Evolutionary conservation across 495 filamentous ascomycete genomes (phyloP).

Genomic region (Parachaetomium inaequale): DNA sequence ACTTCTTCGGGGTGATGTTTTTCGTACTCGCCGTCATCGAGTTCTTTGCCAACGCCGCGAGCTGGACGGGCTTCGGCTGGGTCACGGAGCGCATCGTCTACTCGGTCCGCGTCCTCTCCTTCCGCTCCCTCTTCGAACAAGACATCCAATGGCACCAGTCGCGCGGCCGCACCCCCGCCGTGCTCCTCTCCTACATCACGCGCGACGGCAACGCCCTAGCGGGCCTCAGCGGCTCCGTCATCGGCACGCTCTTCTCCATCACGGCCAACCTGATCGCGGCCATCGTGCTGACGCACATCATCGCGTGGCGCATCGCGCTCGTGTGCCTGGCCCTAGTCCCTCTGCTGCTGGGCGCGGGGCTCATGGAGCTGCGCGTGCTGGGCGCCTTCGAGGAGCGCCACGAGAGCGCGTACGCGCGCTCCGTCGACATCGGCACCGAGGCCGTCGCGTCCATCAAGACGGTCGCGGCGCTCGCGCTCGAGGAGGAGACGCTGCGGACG

Average conservation of each 20-base stretch:
- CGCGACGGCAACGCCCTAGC: constrained; percentile 74
- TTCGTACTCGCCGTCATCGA: constrained; percentile 77
- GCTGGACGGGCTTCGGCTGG: constrained; percentile 69
- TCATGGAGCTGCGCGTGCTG: constrained; percentile 67
- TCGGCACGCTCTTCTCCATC: constrained; percentile 75
- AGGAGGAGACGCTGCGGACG: constrained; percentile 61
- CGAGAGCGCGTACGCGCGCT: constrained; percentile 66
- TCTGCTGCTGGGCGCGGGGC: constrained; percentile 71
- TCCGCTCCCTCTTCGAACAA: constrained; percentile 82
- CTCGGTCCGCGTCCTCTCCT: constrained; percentile 70
- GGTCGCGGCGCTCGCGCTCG: constrained; percentile 63
- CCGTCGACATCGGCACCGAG: constrained; percentile 78
- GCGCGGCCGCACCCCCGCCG: constrained; percentile 73
- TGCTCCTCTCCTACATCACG: constrained; percentile 73
- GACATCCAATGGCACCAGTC: constrained; percentile 83
- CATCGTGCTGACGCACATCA: constrained; percentile 59
- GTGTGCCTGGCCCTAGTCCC: constrained; percentile 77
- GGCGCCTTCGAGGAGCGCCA: constrained; percentile 64
- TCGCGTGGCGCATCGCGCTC: constrained; percentile 84
- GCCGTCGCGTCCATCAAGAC: constrained; percentile 82
- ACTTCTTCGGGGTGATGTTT: constrained; percentile 90
- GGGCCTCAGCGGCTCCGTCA: constrained; percentile 70
- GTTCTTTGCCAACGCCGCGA: constrained; percentile 61
- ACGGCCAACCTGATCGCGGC: constrained; percentile 65
- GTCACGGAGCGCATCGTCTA: constrained; percentile 74